Conservation (phyloP, 495 filamentous ascomycete genomes). For the Aspergillus saccharolyticus region DNA sequence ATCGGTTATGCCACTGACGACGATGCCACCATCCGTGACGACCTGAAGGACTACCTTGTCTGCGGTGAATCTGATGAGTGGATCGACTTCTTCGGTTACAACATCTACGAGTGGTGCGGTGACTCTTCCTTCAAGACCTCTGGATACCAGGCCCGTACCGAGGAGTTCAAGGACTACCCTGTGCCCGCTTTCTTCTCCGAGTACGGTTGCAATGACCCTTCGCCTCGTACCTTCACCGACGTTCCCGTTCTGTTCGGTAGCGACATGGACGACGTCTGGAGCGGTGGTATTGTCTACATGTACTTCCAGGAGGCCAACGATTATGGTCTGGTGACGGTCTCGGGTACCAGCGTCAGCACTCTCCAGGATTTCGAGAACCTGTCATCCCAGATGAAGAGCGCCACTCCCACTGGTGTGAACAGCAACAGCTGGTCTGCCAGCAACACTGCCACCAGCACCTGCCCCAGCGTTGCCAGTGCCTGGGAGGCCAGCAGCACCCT, state of each 20-base stretch:
- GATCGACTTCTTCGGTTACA: constrained; percentile 99
- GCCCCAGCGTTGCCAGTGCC: constrained; percentile 58
- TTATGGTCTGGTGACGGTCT: constrained; percentile 76
- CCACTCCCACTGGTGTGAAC: constrained; percentile 59
- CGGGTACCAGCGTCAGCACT: constrained; percentile 49
- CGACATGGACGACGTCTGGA: constrained; percentile 82
- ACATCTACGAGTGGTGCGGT: constrained; percentile 99
- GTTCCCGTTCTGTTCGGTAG: constrained; percentile 73
- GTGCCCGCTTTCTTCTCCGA: constrained; percentile 97
- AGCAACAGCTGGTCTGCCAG: constrained; percentile 61
- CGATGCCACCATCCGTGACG: constrained; percentile 68
- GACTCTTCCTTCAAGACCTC: constrained; percentile 66
- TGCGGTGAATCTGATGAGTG: constrained; percentile 63
- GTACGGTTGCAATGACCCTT: constrained; percentile 85
- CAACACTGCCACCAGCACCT: constrained; percentile 64
- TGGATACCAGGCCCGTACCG: constrained; percentile 72
- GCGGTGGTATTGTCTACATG: constrained; percentile 97
- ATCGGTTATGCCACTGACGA: constrained; percentile 97
- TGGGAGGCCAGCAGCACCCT: constrained; percentile 71
- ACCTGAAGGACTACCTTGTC: constrained; percentile 87
- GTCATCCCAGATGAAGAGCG: constrained; percentile 63
- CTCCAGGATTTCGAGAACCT: constrained; percentile 72
- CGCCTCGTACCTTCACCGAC: constrained; percentile 78
- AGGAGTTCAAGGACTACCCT: constrained; percentile 81
- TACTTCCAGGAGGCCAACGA: constrained; percentile 90